A percentile compares a stretch with the other conserved stretches of the same genome.
phyloP scores from a whole-genome alignment of 2,329 filamentous ascomycete species.

The Cadophora sp. region DNA sequence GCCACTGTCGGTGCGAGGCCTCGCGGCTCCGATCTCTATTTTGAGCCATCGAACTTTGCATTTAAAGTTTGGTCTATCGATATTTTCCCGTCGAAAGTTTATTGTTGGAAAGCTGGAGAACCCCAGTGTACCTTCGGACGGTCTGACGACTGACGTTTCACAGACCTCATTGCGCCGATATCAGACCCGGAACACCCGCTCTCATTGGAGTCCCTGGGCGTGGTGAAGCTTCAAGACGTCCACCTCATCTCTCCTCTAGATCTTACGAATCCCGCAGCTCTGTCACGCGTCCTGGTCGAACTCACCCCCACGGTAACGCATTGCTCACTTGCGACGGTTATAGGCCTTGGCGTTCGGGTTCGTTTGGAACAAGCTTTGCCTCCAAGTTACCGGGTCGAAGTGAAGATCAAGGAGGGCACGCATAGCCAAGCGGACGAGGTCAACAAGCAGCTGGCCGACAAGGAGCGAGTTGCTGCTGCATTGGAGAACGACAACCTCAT shows the following conservation, averaged over 20 bases:
- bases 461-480: slow-evolving; percentile 93
- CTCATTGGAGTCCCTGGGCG: slow-evolving; percentile 89
- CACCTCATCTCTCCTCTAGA: slow-evolving; percentile 72
- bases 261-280: slow-evolving; percentile 59
- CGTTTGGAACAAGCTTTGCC: slow-evolving; percentile 90
- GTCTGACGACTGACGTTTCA: slow-evolving; percentile 47
- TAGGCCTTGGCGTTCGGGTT: slow-evolving; percentile 90
- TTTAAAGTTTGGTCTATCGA: slow-evolving; percentile 16
- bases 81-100: background rate
- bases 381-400: slow-evolving; percentile 89
- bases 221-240: slow-evolving; percentile 96
- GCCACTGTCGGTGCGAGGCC: background rate
- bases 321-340: slow-evolving; percentile 94
- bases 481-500: slow-evolving; percentile 92
- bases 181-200: slow-evolving; percentile 96
- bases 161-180: slow-evolving; percentile 93
- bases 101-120: slow-evolving; percentile 21
- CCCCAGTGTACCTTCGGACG: slow-evolving; percentile 17
- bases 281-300: slow-evolving; percentile 80
- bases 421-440: slow-evolving; percentile 94
- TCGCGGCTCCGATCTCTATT: slow-evolving; percentile 12
- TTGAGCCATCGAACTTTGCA: slow-evolving; percentile 13
- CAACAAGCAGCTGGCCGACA: slow-evolving; percentile 95
- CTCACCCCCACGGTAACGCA: slow-evolving; percentile 97
- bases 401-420: slow-evolving; percentile 94